Evolutionary conservation across 2,329 filamentous ascomycete species (phyloP).

Genomic region (Hortaea sp.): DNA sequence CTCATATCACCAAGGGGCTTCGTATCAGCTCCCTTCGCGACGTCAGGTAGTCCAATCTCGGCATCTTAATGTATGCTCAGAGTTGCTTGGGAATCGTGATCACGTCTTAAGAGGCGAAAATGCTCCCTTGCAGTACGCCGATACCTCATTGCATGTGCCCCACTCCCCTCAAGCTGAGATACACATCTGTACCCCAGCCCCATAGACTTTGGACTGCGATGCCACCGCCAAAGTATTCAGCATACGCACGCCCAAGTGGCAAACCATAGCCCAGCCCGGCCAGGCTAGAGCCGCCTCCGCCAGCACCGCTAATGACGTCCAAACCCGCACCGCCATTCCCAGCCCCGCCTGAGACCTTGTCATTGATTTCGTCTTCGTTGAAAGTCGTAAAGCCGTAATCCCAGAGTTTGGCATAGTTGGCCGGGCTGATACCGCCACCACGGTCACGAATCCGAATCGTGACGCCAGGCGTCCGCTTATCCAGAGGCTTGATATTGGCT

Average conservation of each 20-base stretch:
- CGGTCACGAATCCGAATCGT: conserved; percentile 92
- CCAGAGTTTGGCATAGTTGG: conserved; percentile 81
- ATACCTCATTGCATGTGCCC: conserved; percentile 29
- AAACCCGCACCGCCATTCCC: conserved; percentile 56
- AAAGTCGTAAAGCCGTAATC: conserved; percentile 97
- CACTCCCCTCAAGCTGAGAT: conserved; percentile 52
- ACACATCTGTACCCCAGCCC: conserved; percentile 75
- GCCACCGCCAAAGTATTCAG: conserved; percentile 94
- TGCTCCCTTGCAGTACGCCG: no score
- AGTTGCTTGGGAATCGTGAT: no score
- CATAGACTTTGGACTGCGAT: conserved; percentile 92
- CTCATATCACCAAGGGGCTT: no score
- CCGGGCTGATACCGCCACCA: conserved; percentile 84
- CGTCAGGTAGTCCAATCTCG: no score
- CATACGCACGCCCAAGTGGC: conserved; percentile 83
- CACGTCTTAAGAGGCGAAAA: no score
- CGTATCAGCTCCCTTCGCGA: no score
- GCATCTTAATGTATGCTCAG: no score
- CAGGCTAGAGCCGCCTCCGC: conserved; percentile 63
- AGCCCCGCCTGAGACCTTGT: conserved; percentile 36
- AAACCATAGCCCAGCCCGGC: conserved; percentile 89
- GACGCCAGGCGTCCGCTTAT: conserved; percentile 60
- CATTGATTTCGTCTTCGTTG: conserved; percentile 51
- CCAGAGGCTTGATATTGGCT: conserved; percentile 34
- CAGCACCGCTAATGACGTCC: conserved; percentile 62